Conservation (phyloP, 305 asterid species). For the Solanum hybrid region DNA sequence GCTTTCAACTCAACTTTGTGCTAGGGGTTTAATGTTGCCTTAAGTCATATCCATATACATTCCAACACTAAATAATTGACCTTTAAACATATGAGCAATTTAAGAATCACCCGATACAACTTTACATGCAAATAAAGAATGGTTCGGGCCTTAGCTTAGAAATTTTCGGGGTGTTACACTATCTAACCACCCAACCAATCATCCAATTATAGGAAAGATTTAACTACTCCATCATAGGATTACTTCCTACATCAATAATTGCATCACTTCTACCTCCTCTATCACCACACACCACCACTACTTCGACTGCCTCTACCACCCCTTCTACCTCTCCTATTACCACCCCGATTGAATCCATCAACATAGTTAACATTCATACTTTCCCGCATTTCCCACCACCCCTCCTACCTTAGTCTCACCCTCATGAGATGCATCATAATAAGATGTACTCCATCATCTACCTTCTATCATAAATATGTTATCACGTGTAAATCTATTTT, state of each 20-base stretch:
- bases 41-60: no score
- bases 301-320: not conserved
- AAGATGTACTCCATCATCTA: not conserved
- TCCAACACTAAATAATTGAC: no score
- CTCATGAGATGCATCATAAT: not conserved
- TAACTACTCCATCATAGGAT: not conserved
- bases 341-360: not conserved
- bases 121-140: not conserved
- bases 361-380: not conserved
- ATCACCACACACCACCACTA: not conserved
- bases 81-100: no score
- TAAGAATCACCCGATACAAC: not conserved
- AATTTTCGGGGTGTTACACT: not conserved
- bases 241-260: not conserved
- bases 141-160: not conserved
- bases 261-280: not conserved
- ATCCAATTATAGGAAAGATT: not conserved
- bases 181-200: not conserved
- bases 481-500: not conserved
- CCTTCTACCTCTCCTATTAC: not conserved
- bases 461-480: not conserved
- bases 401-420: not conserved
- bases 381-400: not conserved
- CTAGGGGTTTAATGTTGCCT: no score
- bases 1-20: no score